Base-by-base conservation (phyloP, 2,329 filamentous ascomycete genomes). In the Fusarium sp. region DNA sequence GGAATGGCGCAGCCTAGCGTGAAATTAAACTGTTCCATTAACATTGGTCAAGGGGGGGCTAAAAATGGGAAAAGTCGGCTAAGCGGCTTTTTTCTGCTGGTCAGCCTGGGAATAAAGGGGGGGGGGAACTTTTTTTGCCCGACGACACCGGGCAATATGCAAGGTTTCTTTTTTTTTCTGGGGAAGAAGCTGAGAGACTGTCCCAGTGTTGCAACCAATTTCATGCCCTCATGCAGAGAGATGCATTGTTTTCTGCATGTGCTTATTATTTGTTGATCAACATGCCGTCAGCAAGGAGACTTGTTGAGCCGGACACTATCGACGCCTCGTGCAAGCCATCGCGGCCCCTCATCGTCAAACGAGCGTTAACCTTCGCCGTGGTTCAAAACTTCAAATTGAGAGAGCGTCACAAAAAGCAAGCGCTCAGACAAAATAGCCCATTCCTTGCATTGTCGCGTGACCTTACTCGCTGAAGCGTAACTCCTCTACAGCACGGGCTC, bases 101-200 rank as follows among this genome's bases (percentile, higher is more conserved):
- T 42, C 50, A 44, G 46, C 50, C 40, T 50, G 30, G 38, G 37
- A 62, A 47, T 47, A 47, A 38, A 37, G 40, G 53, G 60, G 53
- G 50, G 59, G 56, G 32, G 9, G 4, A 12, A 15, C 7, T 16
- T 32, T 59, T 58, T 38, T 64, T 46, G 47, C 25, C 35, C 21
- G 25, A 19, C 12, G 42, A n/a, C 23, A 35, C n/a, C 23, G n/a
- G 35, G 54, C 10, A n/a, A n/a, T 23, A 28, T 35, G 42, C 49
- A 53, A 33, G 43, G 37, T 23, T 49, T 35, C 16, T 50, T 56
- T 61, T 56, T 61, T 69, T 56, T 56, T 58, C 65, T 69, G 65
- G 64, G 50, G 64, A 68, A 68, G 21, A 32, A 56, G 52, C 37
- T 49, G 54, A 49, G 19, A 35, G 40, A 30, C 42, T n/a, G 28